A percentile compares a stretch with the other conserved stretches of the same genome.
phyloP scores from a whole-genome alignment of 1,284 basidiomycete genomes.

The Takashimella tepidaria region DNA sequence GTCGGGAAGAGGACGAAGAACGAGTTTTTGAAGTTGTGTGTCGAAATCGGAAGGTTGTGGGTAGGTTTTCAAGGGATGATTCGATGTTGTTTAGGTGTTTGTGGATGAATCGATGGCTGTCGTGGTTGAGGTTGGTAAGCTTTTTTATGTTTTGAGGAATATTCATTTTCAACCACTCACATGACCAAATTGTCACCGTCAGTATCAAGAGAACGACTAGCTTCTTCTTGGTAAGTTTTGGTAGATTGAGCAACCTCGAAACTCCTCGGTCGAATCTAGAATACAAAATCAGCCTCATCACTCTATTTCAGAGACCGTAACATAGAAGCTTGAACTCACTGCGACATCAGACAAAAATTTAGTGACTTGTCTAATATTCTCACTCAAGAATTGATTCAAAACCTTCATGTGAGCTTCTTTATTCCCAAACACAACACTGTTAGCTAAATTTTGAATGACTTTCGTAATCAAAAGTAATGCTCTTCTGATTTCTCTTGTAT shows the following conservation, averaged over 20 bases:
- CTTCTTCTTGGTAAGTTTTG: slow-evolving; percentile 33
- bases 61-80: slow-evolving; percentile 25
- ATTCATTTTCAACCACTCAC: too few relatives aligned
- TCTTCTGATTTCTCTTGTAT: slow-evolving; percentile 59
- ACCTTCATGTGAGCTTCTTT: slow-evolving; percentile 74
- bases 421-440: slow-evolving; percentile 86
- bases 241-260: slow-evolving; percentile 32
- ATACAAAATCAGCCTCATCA: background rate
- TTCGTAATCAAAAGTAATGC: slow-evolving; percentile 82
- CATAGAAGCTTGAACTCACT: slow-evolving; percentile 52
- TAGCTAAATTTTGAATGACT: slow-evolving; percentile 85
- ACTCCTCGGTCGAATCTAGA: slow-evolving; percentile 31
- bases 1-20: slow-evolving; percentile 32
- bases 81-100: slow-evolving; percentile 35
- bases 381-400: slow-evolving; percentile 70
- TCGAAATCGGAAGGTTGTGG: slow-evolving; percentile 20
- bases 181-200: slow-evolving; percentile 37
- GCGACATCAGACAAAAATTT: slow-evolving; percentile 75
- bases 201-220: slow-evolving; percentile 29
- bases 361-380: slow-evolving; percentile 73
- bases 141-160: too few relatives aligned
- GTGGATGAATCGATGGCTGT: slow-evolving; percentile 38
- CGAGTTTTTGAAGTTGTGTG: too few relatives aligned
- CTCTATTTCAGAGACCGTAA: background rate
- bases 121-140: background rate